Evolutionary conservation across 352 stramenopile species (phyloP).

Genomic region (Phytopythium sindhum): DNA sequence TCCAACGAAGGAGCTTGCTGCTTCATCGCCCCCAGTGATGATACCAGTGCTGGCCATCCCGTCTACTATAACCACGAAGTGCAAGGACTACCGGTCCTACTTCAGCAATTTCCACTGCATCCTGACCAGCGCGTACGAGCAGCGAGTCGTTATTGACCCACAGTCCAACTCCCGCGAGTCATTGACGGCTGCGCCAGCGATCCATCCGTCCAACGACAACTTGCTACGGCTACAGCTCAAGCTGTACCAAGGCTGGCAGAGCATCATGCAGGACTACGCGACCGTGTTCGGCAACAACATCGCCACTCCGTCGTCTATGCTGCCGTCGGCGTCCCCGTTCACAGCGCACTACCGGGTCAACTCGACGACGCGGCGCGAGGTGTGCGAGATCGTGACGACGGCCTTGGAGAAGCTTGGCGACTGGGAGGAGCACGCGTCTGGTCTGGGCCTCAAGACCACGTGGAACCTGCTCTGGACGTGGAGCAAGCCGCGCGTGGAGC

Average conservation of each 20-base stretch:
- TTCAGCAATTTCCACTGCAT: conserved; percentile 78
- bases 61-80: conserved; percentile 12
- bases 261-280: conserved; percentile 85
- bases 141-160: conserved; percentile 17
- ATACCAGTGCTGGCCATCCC: conserved; percentile 7
- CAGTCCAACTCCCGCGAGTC: conserved; percentile 12
- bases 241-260: conserved; percentile 78
- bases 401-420: conserved; percentile 51
- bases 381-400: conserved; percentile 78
- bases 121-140: conserved; percentile 68
- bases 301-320: conserved; percentile 26
- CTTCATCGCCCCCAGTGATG: neutral
- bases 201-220: conserved; percentile 32
- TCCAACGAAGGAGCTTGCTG: neutral
- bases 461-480: conserved; percentile 93
- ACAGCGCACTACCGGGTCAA: conserved; percentile 82
- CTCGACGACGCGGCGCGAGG: conserved; percentile 64
- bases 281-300: conserved; percentile 69
- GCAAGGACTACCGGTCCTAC: conserved; percentile 54
- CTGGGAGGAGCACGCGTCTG: conserved; percentile 77
- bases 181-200: conserved; percentile 9
- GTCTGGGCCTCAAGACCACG: conserved; percentile 81
- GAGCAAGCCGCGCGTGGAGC: conserved; percentile 82
- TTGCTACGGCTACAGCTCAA: conserved; percentile 69
- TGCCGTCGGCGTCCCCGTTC: conserved; percentile 30